These are phyloP conservation scores for Xylaria sp. DNA, from an alignment of 2,329 filamentous ascomycete species.

Conservation along the genomic window DNA sequence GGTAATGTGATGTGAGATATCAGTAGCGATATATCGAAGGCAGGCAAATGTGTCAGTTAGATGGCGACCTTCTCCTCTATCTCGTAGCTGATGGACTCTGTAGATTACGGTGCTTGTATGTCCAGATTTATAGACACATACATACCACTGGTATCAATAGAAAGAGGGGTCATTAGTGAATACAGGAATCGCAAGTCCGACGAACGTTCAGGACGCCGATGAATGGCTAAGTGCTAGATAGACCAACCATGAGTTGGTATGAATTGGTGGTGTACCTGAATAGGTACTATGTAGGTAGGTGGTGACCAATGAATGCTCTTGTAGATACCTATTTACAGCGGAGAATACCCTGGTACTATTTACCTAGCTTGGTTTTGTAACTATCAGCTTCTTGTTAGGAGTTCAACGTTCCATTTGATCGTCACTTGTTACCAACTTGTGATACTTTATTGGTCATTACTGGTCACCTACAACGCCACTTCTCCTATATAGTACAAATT, in stretches of 20 bases:
- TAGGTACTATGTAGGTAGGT: too few relatives aligned
- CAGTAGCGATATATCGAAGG: background rate
- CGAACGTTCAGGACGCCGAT: background rate
- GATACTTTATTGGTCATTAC: constrained; percentile 26
- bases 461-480: constrained; percentile 9
- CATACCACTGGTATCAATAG: background rate
- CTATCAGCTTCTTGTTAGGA: too few relatives aligned
- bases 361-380: too few relatives aligned
- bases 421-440: constrained; percentile 11
- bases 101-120: background rate
- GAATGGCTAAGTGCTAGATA: constrained; percentile 1
- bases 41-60: background rate
- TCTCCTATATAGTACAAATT: too few relatives aligned
- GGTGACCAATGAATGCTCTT: too few relatives aligned
- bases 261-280: too few relatives aligned
- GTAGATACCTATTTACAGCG: too few relatives aligned
- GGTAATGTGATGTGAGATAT: background rate
- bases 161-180: background rate
- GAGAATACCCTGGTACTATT: too few relatives aligned
- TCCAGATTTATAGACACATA: too few relatives aligned
- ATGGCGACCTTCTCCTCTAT: background rate
- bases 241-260: background rate
- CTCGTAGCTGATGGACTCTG: background rate
- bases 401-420: constrained; percentile 13
- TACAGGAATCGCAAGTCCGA: background rate